These are phyloP conservation scores for Effrenium voratum DNA, from an alignment of 73 alveolate genomes.

Conservation along the genomic window DNA sequence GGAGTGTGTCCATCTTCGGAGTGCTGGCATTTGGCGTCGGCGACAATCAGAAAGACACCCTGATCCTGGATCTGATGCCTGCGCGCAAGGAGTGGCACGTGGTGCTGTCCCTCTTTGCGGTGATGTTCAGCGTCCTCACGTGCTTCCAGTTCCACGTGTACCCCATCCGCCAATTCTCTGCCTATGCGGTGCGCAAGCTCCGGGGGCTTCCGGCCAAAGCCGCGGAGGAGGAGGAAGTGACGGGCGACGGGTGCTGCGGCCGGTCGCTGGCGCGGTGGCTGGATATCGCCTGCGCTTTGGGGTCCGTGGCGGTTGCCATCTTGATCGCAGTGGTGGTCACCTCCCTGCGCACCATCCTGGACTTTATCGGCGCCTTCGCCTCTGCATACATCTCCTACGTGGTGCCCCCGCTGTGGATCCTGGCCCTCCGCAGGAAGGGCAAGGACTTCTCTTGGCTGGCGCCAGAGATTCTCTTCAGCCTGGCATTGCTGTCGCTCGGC, in stretches of 20 bases:
- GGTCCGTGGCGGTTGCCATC: not conserved
- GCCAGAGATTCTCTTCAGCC: constrained; percentile 2
- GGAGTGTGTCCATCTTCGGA: not conserved
- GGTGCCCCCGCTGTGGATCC: constrained; percentile 57
- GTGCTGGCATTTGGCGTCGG: not conserved
- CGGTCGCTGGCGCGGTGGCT: not conserved
- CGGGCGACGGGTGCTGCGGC: too few relatives aligned
- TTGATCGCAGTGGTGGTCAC: constrained; percentile 55
- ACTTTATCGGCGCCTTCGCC: constrained; percentile 45
- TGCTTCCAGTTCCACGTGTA: constrained; percentile 19
- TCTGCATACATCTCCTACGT: constrained; percentile 25
- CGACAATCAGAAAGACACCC: not conserved
- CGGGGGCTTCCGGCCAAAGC: not conserved
- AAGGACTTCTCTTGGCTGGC: not conserved
- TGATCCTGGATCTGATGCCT: not conserved
- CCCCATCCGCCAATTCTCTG: constrained; percentile 12
- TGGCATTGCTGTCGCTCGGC: constrained; percentile 25
- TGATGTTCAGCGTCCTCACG: constrained; percentile 5
- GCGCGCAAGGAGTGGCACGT: not conserved
- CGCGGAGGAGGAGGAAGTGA: not conserved
- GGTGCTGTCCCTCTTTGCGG: not conserved
- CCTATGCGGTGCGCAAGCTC: not conserved
- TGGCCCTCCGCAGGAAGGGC: constrained; percentile 26
- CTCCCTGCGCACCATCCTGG: constrained; percentile 21
- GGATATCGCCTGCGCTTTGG: not conserved